Base-by-base conservation (phyloP, 1,139 yeast species). In the Schizosaccharomyces versatilis region DNA sequence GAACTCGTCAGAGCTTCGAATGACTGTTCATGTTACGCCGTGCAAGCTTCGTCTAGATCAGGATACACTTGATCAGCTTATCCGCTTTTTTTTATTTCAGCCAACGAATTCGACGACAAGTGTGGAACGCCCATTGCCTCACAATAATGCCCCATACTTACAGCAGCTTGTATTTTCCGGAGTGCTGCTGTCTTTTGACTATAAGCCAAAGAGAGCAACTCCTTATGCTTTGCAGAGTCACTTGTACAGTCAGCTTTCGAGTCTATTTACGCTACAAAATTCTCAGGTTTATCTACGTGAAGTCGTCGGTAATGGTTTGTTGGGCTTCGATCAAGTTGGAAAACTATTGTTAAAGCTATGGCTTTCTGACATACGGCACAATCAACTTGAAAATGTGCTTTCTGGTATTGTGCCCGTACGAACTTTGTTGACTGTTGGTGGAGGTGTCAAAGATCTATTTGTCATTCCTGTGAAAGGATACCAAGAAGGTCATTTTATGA, bases 201-300 rank as follows among this genome's bases (percentile, higher is more conserved):
- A 90, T 66, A 88, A 86, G 64, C 98, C 98, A 0, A 88, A 86
- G 63, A 83, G 79, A 60, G 74, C 85, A 32, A 94, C 88, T 64
- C 84, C 83, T 64, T 76, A 78, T 1, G 95, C 95, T 0, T 73
- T 90, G 24, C 72, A 84, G 56, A 81, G 95, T 0, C 96, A 96
- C 0, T 85, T 81, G 60, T 76, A 90, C 0, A 79, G 83, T 2
- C 96, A 88, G 65, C 76, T 90, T 57, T 80, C 85, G 75, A 90
- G 90, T 64, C 76, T 93, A 59, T 86, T 93, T 66, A 80, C 81
- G 9, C 72, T 93, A 36, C 96, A 90, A 63, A 96, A 86, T 38
- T 82, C 96, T 0, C 78, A 77, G 51, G 73, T 90, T 63, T 71
- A 74, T 0, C 68, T 93, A 59, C 76, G 77, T 57, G 74, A 75